Percentiles rank a stretch among this genome's conserved stretches.
Evolutionary conservation across 495 filamentous ascomycete genomes (phyloP).

Genomic region (Hapsidospora chrysogenum): DNA sequence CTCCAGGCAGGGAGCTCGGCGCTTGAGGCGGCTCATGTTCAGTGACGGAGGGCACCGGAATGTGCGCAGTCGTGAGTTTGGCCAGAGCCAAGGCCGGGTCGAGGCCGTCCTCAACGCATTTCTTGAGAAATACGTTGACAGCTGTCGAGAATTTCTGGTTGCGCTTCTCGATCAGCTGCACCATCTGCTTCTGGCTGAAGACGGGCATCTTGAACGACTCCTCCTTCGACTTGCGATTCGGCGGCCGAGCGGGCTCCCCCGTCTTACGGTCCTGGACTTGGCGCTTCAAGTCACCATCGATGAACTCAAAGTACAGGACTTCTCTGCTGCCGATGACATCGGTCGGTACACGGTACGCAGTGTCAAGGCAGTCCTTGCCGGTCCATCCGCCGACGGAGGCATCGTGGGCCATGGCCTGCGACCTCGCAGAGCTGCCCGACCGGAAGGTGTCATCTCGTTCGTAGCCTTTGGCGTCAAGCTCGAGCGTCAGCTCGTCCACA

Average conservation of each 20-base stretch:
- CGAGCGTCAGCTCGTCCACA: constrained; percentile 65
- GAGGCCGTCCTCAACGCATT: constrained; percentile 43
- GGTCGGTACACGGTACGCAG: constrained; percentile 6
- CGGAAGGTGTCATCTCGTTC: constrained; percentile 34
- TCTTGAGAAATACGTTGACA: constrained; percentile 57
- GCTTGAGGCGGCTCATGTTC: constrained; percentile 13
- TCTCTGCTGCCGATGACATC: constrained; percentile 31
- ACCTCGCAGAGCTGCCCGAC: constrained; percentile 21
- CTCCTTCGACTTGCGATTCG: constrained; percentile 44
- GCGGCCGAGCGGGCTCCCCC: constrained; percentile 49
- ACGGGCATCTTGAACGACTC: constrained; percentile 89
- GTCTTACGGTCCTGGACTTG: constrained; percentile 55
- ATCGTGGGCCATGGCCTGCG: constrained; percentile 24
- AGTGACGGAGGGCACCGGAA: constrained; percentile 21
- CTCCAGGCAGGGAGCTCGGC: constrained; percentile 32
- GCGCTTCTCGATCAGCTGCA: constrained; percentile 75
- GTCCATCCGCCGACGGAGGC: constrained; percentile 31
- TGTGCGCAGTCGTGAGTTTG: constrained; percentile 30
- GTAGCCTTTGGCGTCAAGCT: constrained; percentile 59
- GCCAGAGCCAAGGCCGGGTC: constrained; percentile 53
- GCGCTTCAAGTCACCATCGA: constrained; percentile 79
- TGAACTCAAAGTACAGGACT: constrained; percentile 77
- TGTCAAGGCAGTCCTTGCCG: constrained; percentile 21
- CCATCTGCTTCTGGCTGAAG: constrained; percentile 84
- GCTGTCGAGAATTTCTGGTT: constrained; percentile 73